Base-by-base conservation (phyloP, 2,329 filamentous ascomycete genomes). In the Alternaria conjuncta region DNA sequence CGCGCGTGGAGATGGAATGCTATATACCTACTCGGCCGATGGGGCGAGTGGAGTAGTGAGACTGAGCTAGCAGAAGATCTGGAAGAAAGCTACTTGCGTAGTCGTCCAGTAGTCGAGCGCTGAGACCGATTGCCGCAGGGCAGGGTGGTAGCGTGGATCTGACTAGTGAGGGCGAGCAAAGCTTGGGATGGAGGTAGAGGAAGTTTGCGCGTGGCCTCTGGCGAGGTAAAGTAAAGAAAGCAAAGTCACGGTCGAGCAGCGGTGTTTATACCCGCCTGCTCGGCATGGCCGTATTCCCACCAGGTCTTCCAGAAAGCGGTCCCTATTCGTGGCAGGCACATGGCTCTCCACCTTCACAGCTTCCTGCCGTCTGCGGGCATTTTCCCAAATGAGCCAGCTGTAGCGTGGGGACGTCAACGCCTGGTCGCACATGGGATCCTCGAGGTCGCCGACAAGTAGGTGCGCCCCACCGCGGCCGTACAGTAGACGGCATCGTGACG, bases 391-490 rank as follows among this genome's bases (percentile, higher is more conserved):
- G 50, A 56, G 51, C 43, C 41, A 51, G 18, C 50, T 49, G 53
- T 60, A 64, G 67, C 64, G 61, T 69, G 62, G 60, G 49, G 51
- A 60, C 26, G 50, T 54, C 61, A 49, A 55, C 43, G 64, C 60
- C 25, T 60, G 61, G 63, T 61, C 54, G 57, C 67, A 66, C 68
- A 71, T 70, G 69, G 67, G 62, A 60, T 56, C 64, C 67, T 70
- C 64, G 55, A 67, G 58, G 64, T 70, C 65, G 69, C 57, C 67
- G 64, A 70, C 44, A n/a, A 60, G 49, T 45, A 50, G 59, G 55
- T 57, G 55, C 45, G 61, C 51, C 61, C 58, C 59, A 45, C 57
- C 57, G 43, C 54, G 46, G 25, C 32, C 47, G 43, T 49, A 21
- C 43, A 45, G 43, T 41, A 41, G 30, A 53, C 49, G 21, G 45